A percentile compares a stretch with the other conserved stretches of the same genome.
Conservation (phyloP, 2,329 filamentous ascomycete species). For the Botryotinia narcissicola region DNA sequence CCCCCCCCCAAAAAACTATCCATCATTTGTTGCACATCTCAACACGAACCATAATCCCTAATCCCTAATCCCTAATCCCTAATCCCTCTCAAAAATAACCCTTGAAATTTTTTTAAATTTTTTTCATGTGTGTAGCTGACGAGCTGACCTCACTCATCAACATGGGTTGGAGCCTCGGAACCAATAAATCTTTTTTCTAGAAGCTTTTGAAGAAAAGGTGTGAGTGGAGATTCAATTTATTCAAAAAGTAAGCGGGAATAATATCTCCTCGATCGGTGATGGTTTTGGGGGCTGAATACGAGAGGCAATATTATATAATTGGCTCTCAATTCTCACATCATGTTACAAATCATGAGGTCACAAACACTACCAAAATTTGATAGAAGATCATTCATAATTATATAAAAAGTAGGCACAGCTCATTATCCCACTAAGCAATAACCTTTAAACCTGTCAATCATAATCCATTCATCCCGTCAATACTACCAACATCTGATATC, state of each 20-base stretch:
- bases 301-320: not conserved
- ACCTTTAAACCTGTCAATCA: slow-evolving; percentile 8
- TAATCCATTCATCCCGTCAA: slow-evolving; percentile 14
- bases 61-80: not conserved
- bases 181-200: slow-evolving; percentile 1
- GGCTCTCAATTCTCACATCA: not conserved
- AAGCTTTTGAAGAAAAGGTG: not conserved
- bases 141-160: not conserved
- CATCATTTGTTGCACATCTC: not conserved
- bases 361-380: not conserved
- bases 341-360: not conserved
- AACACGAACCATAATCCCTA: not conserved
- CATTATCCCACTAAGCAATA: not conserved
- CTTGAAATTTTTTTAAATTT: too few relatives aligned
- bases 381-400: not conserved
- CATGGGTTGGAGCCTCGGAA: not conserved
- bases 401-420: slow-evolving; percentile 9
- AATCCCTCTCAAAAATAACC: not conserved
- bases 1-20: too few relatives aligned
- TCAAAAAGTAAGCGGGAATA: not conserved
- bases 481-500: slow-evolving; percentile 6
- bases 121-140: not conserved
- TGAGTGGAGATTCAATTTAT: not conserved
- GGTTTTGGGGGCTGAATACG: not conserved
- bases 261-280: not conserved